Base-by-base conservation (phyloP, 208 protist species). In the Leishmania aethiopica region DNA sequence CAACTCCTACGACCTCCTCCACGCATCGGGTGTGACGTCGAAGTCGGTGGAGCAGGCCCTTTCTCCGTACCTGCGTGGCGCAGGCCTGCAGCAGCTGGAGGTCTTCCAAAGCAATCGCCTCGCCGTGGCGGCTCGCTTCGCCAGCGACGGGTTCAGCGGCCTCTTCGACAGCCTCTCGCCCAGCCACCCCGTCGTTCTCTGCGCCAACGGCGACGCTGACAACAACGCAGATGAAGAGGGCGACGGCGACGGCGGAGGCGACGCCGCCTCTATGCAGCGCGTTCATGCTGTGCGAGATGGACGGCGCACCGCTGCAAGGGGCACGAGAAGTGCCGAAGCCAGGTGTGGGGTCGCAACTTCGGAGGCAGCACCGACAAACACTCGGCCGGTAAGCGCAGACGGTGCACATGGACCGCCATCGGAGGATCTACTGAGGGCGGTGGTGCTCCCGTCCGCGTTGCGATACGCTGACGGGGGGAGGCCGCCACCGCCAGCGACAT, bases 51-150 rank as follows among this genome's bases (percentile, higher is more conserved):
- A 55, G 4, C n/a, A 49, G 22, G 88, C 90, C 13, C 77, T 94
- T 15, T 47, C 3, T 55, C 89, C 91, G 19, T 94, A 91, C 71
- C 53, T 94, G 49, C 59, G 67, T 1, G 89, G 86, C 15, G 75
- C 85, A 0, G 80, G 88, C 47, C 82, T 94, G 37, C 77, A 76
- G 77, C 91, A 94, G 77, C 35, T 94, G 19, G 89, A 94, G 77
- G 47, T 93, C 13, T 94, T 94, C 74, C 69, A 83, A 13, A 77
- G 75, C 37, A 86, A 88, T 19, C 79, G 84, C 15, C 80, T 82
- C 35, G 85, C 90, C 35, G 83, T 83, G 11, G 84, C 87, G 3
- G 84, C 78, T 10, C 85, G 82, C 57, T 94, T 94, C 85, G 82
- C 78, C 25, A 40, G 76, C 45, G 51, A 32, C 22, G 79, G 79